These are phyloP conservation scores for Novymonas esmeraldas DNA, from an alignment of 208 protist genomes.

Conservation along the genomic window DNA sequence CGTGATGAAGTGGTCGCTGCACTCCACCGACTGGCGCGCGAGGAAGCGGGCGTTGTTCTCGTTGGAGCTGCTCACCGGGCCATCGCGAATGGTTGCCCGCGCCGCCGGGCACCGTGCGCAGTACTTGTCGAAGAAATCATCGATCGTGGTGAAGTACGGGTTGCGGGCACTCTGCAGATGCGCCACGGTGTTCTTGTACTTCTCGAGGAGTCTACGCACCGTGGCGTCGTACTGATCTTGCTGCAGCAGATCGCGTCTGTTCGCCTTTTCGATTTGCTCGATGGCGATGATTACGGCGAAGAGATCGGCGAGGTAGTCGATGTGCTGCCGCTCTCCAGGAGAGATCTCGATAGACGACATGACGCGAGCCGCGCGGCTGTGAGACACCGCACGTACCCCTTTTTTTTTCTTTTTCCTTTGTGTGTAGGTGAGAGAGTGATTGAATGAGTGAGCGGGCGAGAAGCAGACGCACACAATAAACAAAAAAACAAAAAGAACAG, in stretches of 20 bases:
- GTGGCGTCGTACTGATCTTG: constrained; percentile 84
- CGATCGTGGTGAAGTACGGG: constrained; percentile 84
- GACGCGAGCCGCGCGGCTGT: too few species aligned
- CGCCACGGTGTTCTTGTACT: constrained; percentile 93
- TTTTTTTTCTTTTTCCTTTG: constrained; percentile 1
- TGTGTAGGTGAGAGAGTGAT: too few species aligned
- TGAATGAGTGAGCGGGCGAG: neutral
- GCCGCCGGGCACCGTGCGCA: constrained; percentile 71
- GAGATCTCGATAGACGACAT: constrained; percentile 44
- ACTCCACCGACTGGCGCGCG: constrained; percentile 79
- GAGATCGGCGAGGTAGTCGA: constrained; percentile 95
- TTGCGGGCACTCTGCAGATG: constrained; percentile 65
- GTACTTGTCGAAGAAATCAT: constrained; percentile 93
- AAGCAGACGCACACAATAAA: neutral
- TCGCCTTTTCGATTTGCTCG: constrained; percentile 95
- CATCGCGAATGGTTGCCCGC: constrained; percentile 60
- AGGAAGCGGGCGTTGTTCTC: constrained; percentile 57
- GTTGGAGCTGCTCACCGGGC: constrained; percentile 41
- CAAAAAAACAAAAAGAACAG: neutral
- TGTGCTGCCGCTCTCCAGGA: constrained; percentile 79
- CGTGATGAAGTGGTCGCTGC: constrained; percentile 94
- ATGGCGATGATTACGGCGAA: constrained; percentile 94
- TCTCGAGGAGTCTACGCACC: constrained; percentile 93
- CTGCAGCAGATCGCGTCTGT: constrained; percentile 90
- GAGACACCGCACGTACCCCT: too few species aligned